These are phyloP conservation scores for Hypsizygus marmoreus DNA, from an alignment of 768 basidiomycete genomes.

Conservation along the genomic window DNA sequence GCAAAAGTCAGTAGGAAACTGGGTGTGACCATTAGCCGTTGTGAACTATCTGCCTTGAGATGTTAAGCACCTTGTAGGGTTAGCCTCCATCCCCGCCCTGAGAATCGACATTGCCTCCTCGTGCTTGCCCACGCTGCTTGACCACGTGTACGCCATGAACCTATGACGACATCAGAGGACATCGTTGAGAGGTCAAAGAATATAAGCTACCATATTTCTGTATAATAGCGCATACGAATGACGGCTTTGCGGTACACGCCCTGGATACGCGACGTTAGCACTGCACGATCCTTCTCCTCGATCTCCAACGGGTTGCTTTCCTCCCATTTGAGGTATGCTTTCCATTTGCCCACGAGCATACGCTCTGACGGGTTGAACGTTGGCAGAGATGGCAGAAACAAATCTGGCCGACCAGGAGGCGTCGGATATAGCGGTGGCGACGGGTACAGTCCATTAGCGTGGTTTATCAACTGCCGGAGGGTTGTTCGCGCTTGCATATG, in stretches of 20 bases:
- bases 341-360: conserved; percentile 83
- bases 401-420: conserved; percentile 43
- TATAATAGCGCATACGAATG: conserved; percentile 90
- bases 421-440: conserved; percentile 17
- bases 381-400: conserved; percentile 71
- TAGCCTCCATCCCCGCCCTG: conserved; percentile 85
- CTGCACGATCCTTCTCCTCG: conserved; percentile 75
- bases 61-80: conserved; percentile 64
- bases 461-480: conserved; percentile 75
- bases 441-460: conserved; percentile 65
- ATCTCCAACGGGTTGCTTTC: conserved; percentile 92
- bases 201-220: conserved; percentile 78
- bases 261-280: conserved; percentile 69
- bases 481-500: conserved; percentile 95
- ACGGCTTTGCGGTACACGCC: conserved; percentile 88
- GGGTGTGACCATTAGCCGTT: not conserved
- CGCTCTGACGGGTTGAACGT: conserved; percentile 75
- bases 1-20: conserved; percentile 93
- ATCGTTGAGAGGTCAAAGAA: not conserved
- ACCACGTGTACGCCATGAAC: conserved; percentile 91
- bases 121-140: conserved; percentile 66
- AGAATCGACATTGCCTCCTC: conserved; percentile 85
- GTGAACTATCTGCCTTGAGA: not conserved
- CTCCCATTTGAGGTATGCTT: conserved; percentile 92
- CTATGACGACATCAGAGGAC: conserved; percentile 39